Percentiles rank a stretch among this genome's conserved stretches.
Evolutionary conservation across 2,329 filamentous ascomycete genomes (phyloP).

Genomic region (Anisogramma anomala): DNA sequence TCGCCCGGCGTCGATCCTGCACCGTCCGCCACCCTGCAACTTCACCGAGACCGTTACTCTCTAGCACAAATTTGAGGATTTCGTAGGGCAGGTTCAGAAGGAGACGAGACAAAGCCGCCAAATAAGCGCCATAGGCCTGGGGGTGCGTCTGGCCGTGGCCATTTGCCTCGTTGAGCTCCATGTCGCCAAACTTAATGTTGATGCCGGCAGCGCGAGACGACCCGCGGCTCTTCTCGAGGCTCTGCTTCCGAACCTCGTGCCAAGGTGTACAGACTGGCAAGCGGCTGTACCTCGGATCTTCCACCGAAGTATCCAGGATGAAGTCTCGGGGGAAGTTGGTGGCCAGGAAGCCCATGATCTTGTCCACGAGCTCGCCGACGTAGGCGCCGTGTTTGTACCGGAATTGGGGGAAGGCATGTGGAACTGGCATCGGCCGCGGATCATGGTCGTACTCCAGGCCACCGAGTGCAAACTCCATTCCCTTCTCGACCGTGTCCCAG

Average conservation of each 20-base stretch:
- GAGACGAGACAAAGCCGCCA: constrained; percentile 49
- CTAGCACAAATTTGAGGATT: constrained; percentile 53
- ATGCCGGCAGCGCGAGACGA: constrained; percentile 15
- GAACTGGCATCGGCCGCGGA: constrained; percentile 5
- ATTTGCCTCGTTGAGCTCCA: constrained; percentile 19
- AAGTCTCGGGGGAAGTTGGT: constrained; percentile 41
- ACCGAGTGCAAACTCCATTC: constrained; percentile 45
- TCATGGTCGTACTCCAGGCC: constrained; percentile 16
- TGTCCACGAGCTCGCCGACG: constrained; percentile 34
- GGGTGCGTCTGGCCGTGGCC: constrained; percentile 27
- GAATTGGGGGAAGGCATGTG: constrained; percentile 15
- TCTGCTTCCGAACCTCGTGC: background rate
- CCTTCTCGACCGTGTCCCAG: constrained; percentile 52
- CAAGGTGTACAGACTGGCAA: constrained; percentile 14
- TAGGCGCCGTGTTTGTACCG: constrained; percentile 28
- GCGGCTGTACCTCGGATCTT: constrained; percentile 20
- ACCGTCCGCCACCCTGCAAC: constrained; percentile 38
- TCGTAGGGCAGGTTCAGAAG: constrained; percentile 60
- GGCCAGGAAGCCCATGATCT: constrained; percentile 37
- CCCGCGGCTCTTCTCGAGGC: background rate
- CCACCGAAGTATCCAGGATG: constrained; percentile 33
- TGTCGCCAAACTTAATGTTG: constrained; percentile 22
- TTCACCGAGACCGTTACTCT: constrained; percentile 44
- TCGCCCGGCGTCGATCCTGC: constrained; percentile 35
- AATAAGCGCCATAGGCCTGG: constrained; percentile 22